phyloP scores from a whole-genome alignment of 495 filamentous ascomycete genomes.

The Cenococcum geophilum region DNA sequence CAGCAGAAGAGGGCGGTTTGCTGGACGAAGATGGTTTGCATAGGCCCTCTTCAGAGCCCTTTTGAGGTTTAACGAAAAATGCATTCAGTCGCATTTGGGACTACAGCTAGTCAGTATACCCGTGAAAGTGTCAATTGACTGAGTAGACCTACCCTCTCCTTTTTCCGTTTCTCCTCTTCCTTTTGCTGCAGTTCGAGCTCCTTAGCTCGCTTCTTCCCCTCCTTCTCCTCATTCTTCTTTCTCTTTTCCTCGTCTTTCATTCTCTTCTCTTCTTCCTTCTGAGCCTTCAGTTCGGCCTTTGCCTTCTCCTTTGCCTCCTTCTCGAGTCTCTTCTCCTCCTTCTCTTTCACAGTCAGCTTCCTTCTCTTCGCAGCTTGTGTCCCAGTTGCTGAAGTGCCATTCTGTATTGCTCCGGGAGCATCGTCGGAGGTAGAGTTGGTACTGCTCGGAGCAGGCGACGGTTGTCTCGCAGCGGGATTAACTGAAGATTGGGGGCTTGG shows the following conservation, averaged over 20 bases:
- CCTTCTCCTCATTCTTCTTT: constrained; percentile 39
- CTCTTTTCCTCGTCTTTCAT: constrained; percentile 39
- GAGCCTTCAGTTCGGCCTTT: constrained; percentile 36
- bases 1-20: background rate
- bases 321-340: constrained; percentile 45
- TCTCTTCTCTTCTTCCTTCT: constrained; percentile 41
- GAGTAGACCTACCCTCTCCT: constrained; percentile 50
- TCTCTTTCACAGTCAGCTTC: constrained; percentile 39
- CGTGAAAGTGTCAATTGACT: background rate
- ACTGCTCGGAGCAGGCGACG: constrained; percentile 23
- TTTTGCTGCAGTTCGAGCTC: constrained; percentile 39
- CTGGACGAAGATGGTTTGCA: constrained; percentile 16
- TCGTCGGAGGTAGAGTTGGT: constrained; percentile 15
- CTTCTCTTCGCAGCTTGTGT: constrained; percentile 25
- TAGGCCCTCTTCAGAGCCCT: constrained; percentile 32
- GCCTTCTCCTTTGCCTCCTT: constrained; percentile 49
- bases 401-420: background rate
- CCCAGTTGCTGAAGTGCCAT: background rate
- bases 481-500: constrained; percentile 22
- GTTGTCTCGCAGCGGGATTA: constrained; percentile 8
- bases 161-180: constrained; percentile 53
- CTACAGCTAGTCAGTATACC: constrained; percentile 35
- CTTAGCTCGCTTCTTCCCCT: constrained; percentile 44
- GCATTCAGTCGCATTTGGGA: constrained; percentile 54
- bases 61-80: constrained; percentile 51